Evolutionary conservation across 2,329 filamentous ascomycete species (phyloP), one percentile per base, ranked within the genome.

Genomic region (Trichocomaceae sp.): DNA sequence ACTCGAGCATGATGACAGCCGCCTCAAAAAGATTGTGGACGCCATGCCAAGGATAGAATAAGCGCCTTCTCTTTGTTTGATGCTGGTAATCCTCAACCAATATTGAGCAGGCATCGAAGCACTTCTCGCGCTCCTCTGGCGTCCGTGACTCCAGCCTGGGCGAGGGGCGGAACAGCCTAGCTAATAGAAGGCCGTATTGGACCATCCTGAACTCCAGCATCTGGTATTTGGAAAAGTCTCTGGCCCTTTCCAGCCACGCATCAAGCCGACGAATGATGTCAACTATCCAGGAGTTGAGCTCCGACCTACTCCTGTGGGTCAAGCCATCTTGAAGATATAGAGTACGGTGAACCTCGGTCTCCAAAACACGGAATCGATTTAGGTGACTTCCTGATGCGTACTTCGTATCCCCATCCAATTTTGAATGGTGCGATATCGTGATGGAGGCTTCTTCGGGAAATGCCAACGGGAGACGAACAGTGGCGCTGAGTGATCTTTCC

Each of bases 131-230:
- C 23, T 54, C 50, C 26, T 57, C 50, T 20, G 54, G 54, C 17
- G 50, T 57, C 22, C 39, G 39, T 4, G 39, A 42, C 19, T 42
- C 39, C 22, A 42, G 17, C 19, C 19, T 20, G 4, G 39, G 39
- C 3, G 17, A 42, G 10, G 54, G 54, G 15, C 54, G 39, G 42
- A 53, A 50, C 9, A 57, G 35, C n/a, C 54, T 42, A 8, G 42
- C 50, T 13, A 17, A 15, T 22, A 57, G 42, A 12, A 47, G 50
- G 20, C 47, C 63, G 59, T 47, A 63, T 59, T 60, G 58, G 2
- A 60, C 58, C 47, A 58, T 46, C 31, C 55, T 52, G 44, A 58
- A 60, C 44, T 60, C 58, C 2, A 60, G 50, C 57, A 58, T 60
- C 20, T 57, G 47, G 44, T 60, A 54, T 29, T 47, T 46, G 17